phyloP scores from a whole-genome alignment of 2,329 filamentous ascomycete genomes.

The Xylaria digitata region DNA sequence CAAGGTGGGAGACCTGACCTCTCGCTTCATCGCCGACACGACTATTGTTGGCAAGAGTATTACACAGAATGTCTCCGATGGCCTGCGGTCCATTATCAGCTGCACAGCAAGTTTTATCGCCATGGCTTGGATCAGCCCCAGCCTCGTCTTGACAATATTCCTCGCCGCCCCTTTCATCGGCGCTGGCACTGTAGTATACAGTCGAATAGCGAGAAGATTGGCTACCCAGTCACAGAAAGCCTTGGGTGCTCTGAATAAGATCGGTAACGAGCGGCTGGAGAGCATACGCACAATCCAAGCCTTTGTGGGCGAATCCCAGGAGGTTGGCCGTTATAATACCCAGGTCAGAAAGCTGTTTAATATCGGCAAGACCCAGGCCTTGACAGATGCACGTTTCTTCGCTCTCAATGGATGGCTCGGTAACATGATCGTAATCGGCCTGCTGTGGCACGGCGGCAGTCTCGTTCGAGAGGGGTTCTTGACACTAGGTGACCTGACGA shows the following conservation, averaged over 20 bases:
- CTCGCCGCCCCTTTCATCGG: conserved; percentile 93
- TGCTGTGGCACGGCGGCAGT: conserved; percentile 89
- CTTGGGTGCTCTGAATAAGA: conserved; percentile 91
- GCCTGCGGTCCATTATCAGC: conserved; percentile 89
- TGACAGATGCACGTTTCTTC: conserved; percentile 93
- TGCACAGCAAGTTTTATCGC: conserved; percentile 88
- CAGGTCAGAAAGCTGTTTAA: conserved; percentile 93
- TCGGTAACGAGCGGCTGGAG: conserved; percentile 95
- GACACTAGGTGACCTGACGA: conserved; percentile 90
- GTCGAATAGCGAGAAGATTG: conserved; percentile 86
- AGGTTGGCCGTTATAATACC: conserved; percentile 89
- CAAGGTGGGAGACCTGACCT: conserved; percentile 94
- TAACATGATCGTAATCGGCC: conserved; percentile 93
- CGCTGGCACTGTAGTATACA: conserved; percentile 90
- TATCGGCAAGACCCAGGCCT: conserved; percentile 85
- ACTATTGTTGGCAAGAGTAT: conserved; percentile 99
- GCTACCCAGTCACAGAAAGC: conserved; percentile 95
- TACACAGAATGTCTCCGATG: conserved; percentile 96
- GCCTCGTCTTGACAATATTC: conserved; percentile 86
- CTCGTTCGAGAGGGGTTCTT: conserved; percentile 90
- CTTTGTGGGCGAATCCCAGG: conserved; percentile 91
- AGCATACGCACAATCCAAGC: conserved; percentile 98
- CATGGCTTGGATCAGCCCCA: conserved; percentile 95
- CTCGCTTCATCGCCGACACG: conserved; percentile 92
- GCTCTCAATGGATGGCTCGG: conserved; percentile 87